Conservation (phyloP, 2,329 filamentous ascomycete genomes). For the Talaromyces atroroseus region DNA sequence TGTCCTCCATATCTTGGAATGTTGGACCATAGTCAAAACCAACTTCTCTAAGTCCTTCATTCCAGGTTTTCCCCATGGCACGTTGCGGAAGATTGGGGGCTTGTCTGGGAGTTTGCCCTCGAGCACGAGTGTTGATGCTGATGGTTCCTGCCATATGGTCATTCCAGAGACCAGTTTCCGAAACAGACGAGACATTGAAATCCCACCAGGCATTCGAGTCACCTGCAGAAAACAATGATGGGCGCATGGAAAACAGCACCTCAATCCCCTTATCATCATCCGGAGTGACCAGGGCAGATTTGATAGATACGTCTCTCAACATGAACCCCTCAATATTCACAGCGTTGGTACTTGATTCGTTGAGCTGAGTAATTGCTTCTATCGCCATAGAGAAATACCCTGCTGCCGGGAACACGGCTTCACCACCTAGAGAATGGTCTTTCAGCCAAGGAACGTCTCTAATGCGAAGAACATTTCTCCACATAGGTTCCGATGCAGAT, state of each 20-base stretch:
- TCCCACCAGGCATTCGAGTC: neutral
- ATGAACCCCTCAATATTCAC: neutral
- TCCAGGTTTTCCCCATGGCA: constrained; percentile 10
- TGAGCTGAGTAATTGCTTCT: neutral
- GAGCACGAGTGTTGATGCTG: neutral
- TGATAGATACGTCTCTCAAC: neutral
- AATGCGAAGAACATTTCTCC: constrained; percentile 8
- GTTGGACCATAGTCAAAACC: constrained; percentile 16
- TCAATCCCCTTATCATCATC: neutral
- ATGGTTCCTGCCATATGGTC: neutral
- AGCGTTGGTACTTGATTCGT: neutral
- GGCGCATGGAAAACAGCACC: neutral
- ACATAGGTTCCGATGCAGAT: neutral
- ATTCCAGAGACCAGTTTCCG: neutral
- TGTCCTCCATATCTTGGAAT: constrained; percentile 1
- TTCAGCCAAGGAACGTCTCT: constrained; percentile 6
- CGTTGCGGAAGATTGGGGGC: neutral
- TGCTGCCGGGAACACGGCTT: constrained; percentile 6
- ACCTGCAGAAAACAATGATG: neutral
- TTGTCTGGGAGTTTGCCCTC: neutral
- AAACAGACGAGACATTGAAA: neutral
- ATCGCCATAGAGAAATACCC: constrained; percentile 5
- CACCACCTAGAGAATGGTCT: constrained; percentile 14
- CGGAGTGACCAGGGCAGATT: neutral
- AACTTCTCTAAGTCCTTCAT: neutral